Conservation (phyloP, 805 yeast species). For the Nakazawaea siamensis region DNA sequence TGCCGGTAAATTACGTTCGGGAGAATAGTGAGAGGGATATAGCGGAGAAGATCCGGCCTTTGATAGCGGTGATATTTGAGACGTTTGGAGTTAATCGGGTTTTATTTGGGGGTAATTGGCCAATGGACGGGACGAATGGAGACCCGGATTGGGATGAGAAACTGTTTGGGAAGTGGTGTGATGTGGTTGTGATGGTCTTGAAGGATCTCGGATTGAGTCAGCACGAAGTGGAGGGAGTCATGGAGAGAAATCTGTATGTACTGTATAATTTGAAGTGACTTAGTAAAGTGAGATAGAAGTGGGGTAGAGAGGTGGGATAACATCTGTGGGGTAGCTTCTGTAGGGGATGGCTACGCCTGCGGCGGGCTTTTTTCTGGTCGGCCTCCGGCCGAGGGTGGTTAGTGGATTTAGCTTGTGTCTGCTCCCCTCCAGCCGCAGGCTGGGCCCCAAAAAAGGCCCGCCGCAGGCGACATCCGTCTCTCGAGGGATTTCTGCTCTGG, state of each 20-base stretch:
- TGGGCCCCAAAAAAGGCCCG: no score
- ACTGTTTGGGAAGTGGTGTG: constrained; percentile 18
- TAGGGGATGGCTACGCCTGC: no score
- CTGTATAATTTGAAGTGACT: constrained; percentile 22
- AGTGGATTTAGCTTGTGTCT: no score
- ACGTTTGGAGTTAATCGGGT: constrained; percentile 4
- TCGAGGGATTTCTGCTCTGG: no score
- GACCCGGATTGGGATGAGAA: constrained; percentile 2
- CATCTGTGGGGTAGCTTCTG: no score
- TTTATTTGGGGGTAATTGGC: constrained; percentile 9
- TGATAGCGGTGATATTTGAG: constrained; percentile 4
- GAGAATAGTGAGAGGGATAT: constrained; percentile 1
- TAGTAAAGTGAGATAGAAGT: no score
- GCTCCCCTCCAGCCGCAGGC: no score
- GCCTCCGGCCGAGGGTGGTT: no score
- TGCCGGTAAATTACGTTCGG: constrained; percentile 1
- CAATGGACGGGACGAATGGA: constrained; percentile 10
- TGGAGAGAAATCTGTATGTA: constrained; percentile 13
- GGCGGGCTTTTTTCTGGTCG: no score
- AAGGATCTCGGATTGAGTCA: constrained; percentile 12
- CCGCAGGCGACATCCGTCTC: no score
- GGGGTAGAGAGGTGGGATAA: no score
- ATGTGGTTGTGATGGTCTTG: constrained; percentile 15
- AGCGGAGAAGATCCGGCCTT: not conserved
- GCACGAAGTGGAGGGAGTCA: constrained; percentile 14